phyloP scores from a whole-genome alignment of 805 yeast genomes.

The Debaryomyces prosopidis region DNA sequence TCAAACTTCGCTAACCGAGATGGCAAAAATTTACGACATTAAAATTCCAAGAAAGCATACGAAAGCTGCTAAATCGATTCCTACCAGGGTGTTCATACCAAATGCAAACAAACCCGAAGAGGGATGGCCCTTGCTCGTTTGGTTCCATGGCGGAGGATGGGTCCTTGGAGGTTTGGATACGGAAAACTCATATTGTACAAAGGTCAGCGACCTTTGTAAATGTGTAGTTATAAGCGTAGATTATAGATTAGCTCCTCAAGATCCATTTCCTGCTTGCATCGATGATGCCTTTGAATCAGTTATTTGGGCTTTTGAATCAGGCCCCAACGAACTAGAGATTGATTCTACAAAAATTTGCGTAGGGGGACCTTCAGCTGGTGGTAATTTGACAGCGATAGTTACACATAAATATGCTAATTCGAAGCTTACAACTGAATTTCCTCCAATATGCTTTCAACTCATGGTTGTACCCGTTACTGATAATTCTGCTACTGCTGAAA shows the following conservation, averaged over 20 bases:
- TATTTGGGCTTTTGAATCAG: slow-evolving; percentile 24
- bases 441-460: slow-evolving; percentile 39
- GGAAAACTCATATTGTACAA: slow-evolving; percentile 45
- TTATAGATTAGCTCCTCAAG: slow-evolving; percentile 52
- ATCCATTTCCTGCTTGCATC: slow-evolving; percentile 48
- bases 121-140: slow-evolving; percentile 40
- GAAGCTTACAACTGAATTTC: slow-evolving; percentile 18
- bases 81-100: slow-evolving; percentile 40
- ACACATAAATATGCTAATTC: slow-evolving; percentile 34
- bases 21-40: slow-evolving; percentile 29
- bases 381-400: slow-evolving; percentile 37
- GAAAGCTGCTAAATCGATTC: slow-evolving; percentile 17
- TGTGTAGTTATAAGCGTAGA: slow-evolving; percentile 48
- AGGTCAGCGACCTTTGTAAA: slow-evolving; percentile 34
- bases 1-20: slow-evolving; percentile 28
- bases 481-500: slow-evolving; percentile 37
- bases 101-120: slow-evolving; percentile 27
- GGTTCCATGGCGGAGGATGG: slow-evolving; percentile 51
- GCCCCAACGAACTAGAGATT: slow-evolving; percentile 19
- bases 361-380: slow-evolving; percentile 52
- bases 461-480: slow-evolving; percentile 47
- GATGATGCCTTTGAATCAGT: slow-evolving; percentile 44
- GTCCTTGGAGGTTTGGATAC: slow-evolving; percentile 40
- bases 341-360: slow-evolving; percentile 35
- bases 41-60: slow-evolving; percentile 33